A percentile compares a stretch with the other conserved stretches of the same genome.
phyloP scores from a whole-genome alignment of 1,284 basidiomycete genomes.

The Rugiboletus extremiorientalis region DNA sequence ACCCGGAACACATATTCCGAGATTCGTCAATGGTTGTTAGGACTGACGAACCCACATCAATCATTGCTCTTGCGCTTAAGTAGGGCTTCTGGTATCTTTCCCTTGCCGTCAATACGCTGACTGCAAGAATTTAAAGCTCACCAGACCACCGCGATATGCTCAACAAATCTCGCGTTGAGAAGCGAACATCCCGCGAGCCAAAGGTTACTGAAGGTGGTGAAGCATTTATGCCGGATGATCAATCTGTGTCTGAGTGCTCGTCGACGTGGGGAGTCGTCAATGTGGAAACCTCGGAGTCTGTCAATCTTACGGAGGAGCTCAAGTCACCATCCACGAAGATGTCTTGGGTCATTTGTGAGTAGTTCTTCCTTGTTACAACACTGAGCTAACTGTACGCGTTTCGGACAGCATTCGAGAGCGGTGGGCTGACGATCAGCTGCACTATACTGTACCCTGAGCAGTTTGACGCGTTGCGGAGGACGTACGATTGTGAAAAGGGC shows the following conservation, averaged over 20 bases:
- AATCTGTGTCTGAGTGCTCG: conserved; percentile 72
- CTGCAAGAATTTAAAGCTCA: conserved; percentile 51
- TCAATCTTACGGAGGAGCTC: conserved; percentile 75
- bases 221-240: conserved; percentile 85
- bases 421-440: conserved; percentile 92
- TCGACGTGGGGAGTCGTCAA: conserved; percentile 90
- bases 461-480: conserved; percentile 91
- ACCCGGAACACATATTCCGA: conserved; percentile 91
- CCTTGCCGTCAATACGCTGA: conserved; percentile 4
- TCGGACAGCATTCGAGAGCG: conserved; percentile 87
- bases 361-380: background rate
- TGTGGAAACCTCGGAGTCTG: conserved; percentile 59
- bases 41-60: conserved; percentile 97
- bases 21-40: conserved; percentile 95
- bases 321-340: conserved; percentile 74
- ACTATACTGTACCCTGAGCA: conserved; percentile 96
- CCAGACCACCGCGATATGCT: conserved; percentile 88
- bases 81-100: conserved; percentile 37
- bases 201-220: conserved; percentile 70
- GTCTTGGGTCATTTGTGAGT: conserved; percentile 77
- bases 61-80: conserved; percentile 95
- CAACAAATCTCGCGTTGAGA: conserved; percentile 69
- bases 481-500: conserved; percentile 91
- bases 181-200: conserved; percentile 64
- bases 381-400: conserved; percentile 27